phyloP scores from a whole-genome alignment of 2,329 filamentous ascomycete species.

The Teratosphaeriaceae sp. region DNA sequence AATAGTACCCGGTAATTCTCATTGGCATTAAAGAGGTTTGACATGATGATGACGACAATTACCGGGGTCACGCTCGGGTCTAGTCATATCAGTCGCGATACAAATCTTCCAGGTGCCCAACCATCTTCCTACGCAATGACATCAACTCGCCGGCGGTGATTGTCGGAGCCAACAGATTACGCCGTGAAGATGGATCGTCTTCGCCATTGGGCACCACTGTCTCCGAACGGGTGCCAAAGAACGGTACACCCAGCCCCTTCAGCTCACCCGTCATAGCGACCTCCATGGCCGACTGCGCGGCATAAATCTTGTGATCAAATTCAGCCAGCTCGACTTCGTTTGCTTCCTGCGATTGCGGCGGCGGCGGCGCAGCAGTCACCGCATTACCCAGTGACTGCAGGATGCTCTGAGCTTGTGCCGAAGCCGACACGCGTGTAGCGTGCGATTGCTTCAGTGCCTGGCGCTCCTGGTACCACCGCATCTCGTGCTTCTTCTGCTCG shows the following conservation, averaged over 20 bases:
- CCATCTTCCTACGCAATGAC: conserved; percentile 29
- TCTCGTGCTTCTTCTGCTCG: conserved; percentile 57
- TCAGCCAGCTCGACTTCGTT: conserved; percentile 48
- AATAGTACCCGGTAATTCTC: too few relatives aligned
- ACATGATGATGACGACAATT: too few relatives aligned
- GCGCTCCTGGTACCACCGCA: conserved; percentile 44
- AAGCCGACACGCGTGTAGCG: conserved; percentile 20
- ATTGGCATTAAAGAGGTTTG: too few relatives aligned
- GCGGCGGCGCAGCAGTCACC: conserved; percentile 6
- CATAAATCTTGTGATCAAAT: conserved; percentile 58
- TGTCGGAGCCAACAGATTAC: conserved; percentile 21
- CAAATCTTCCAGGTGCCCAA: conserved; percentile 33
- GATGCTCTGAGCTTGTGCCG: conserved; percentile 26
- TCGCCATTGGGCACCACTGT: conserved; percentile 32
- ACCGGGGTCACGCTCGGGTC: too few relatives aligned
- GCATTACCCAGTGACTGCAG: conserved; percentile 19
- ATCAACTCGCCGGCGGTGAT: conserved; percentile 29
- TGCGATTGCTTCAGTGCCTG: conserved; percentile 29
- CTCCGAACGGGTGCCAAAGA: conserved; percentile 48
- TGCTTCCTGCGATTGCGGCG: conserved; percentile 11
- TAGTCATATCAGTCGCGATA: conserved; percentile 34
- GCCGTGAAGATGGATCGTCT: conserved; percentile 1
- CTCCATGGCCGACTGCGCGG: conserved; percentile 53
- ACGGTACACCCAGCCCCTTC: conserved; percentile 52
- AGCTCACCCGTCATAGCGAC: conserved; percentile 51